phyloP scores from a whole-genome alignment of 148 eudicot genomes.

The Talinum fruticosum region DNA sequence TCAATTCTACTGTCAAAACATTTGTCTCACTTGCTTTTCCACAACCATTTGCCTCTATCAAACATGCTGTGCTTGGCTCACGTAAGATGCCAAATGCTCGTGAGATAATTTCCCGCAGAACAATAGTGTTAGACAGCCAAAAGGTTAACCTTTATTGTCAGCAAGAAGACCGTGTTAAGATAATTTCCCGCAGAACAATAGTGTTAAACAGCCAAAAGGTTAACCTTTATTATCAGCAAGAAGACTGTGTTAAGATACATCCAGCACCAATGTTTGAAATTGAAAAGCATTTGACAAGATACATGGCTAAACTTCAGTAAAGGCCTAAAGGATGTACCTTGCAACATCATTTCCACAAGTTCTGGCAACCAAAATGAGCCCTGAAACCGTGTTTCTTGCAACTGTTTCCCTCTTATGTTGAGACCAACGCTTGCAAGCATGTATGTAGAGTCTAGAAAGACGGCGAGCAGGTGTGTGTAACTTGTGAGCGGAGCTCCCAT shows the following conservation, averaged over 20 bases:
- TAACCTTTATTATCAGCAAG: constrained; percentile 50
- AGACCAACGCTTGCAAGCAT: constrained; percentile 76
- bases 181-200: constrained; percentile 72
- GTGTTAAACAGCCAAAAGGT: constrained; percentile 87
- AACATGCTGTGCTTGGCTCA: constrained; percentile 39
- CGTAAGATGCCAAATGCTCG: constrained; percentile 61
- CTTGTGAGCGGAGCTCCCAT: constrained; percentile 87
- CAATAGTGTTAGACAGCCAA: constrained; percentile 86
- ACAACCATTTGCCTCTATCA: constrained; percentile 36
- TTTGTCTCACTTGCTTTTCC: constrained; percentile 30
- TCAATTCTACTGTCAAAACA: constrained; percentile 38
- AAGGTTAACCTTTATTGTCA: constrained; percentile 71
- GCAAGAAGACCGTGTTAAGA: no score
- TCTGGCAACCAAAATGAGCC: constrained; percentile 74
- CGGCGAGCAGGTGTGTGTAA: constrained; percentile 91
- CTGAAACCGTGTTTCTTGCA: constrained; percentile 72
- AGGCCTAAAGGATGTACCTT: constrained; percentile 47
- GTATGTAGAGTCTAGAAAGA: constrained; percentile 75
- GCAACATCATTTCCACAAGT: constrained; percentile 85
- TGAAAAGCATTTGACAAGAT: neutral
- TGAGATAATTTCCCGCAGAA: constrained; percentile 68
- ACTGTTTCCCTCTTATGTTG: constrained; percentile 59
- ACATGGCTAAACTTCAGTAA: neutral
- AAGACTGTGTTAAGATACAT: constrained; percentile 14
- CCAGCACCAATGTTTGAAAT: neutral